Conservation (phyloP, 2,329 filamentous ascomycete genomes). For the Claviceps purpurea region DNA sequence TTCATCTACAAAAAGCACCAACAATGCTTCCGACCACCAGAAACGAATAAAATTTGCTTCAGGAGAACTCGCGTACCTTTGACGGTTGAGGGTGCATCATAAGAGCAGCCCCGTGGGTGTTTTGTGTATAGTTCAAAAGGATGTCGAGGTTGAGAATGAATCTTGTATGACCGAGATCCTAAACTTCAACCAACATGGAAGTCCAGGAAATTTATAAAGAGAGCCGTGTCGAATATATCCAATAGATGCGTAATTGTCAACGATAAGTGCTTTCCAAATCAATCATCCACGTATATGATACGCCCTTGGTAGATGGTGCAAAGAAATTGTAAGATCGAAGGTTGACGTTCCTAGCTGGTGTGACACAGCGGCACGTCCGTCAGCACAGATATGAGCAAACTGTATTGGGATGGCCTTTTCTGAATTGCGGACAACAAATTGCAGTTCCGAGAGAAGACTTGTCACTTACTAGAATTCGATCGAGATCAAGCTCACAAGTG, state of each 20-base stretch:
- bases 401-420: not conserved
- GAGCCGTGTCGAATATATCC: not conserved
- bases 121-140: not conserved
- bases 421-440: not conserved
- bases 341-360: not conserved
- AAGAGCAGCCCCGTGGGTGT: not conserved
- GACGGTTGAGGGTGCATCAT: constrained; percentile 5
- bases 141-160: not conserved
- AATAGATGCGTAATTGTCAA: not conserved
- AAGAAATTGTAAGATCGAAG: not conserved
- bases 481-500: not conserved
- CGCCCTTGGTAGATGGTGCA: not conserved
- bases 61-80: constrained; percentile 2
- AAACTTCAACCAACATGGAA: not conserved
- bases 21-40: not conserved
- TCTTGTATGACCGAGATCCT: not conserved
- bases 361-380: not conserved
- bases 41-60: not conserved
- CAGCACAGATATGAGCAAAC: not conserved
- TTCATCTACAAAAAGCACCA: not conserved
- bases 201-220: not conserved
- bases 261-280: not conserved
- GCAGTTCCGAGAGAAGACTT: not conserved
- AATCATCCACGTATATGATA: not conserved
- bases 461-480: not conserved